Conservation (phyloP, 1,139 yeast genomes). For the Candida smagusa region DNA sequence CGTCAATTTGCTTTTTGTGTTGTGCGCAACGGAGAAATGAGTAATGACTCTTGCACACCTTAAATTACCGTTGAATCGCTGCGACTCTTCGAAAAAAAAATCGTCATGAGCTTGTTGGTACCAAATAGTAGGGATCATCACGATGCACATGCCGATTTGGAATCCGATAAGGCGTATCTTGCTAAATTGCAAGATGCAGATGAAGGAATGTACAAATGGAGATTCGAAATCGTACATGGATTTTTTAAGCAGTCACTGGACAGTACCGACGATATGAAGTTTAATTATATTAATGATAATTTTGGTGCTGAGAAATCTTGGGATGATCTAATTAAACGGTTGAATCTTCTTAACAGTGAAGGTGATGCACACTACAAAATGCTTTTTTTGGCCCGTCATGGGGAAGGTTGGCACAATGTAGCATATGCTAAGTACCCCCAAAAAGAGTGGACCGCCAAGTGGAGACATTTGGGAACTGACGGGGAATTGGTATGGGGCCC, state of each 20-base stretch:
- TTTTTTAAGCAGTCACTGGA: slow-evolving; percentile 50
- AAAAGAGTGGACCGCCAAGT: slow-evolving; percentile 55
- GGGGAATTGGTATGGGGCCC: slow-evolving; percentile 65
- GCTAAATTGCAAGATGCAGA: slow-evolving; percentile 9
- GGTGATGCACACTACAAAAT: slow-evolving; percentile 48
- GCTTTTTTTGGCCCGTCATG: slow-evolving; percentile 67
- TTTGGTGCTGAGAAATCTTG: slow-evolving; percentile 51
- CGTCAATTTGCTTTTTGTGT: slow-evolving; percentile 3
- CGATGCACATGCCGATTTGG: slow-evolving; percentile 37
- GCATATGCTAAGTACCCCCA: slow-evolving; percentile 58
- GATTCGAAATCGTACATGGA: slow-evolving; percentile 43
- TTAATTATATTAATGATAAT: slow-evolving; percentile 44
- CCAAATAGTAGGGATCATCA: slow-evolving; percentile 30
- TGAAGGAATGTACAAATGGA: slow-evolving; percentile 30
- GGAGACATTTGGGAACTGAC: slow-evolving; percentile 55
- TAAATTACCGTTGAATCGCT: neutral
- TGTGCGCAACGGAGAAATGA: slow-evolving; percentile 3
- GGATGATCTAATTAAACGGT: slow-evolving; percentile 33
- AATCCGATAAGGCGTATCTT: slow-evolving; percentile 27
- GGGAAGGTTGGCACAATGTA: slow-evolving; percentile 72
- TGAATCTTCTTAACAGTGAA: slow-evolving; percentile 39
- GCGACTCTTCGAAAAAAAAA: neutral
- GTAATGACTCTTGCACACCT: neutral
- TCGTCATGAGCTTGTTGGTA: slow-evolving; percentile 26
- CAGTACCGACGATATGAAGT: slow-evolving; percentile 44